Evolutionary conservation across 768 basidiomycete species (phyloP), one percentile per base, ranked within the genome.

Genomic region (Tricholomella constricta): DNA sequence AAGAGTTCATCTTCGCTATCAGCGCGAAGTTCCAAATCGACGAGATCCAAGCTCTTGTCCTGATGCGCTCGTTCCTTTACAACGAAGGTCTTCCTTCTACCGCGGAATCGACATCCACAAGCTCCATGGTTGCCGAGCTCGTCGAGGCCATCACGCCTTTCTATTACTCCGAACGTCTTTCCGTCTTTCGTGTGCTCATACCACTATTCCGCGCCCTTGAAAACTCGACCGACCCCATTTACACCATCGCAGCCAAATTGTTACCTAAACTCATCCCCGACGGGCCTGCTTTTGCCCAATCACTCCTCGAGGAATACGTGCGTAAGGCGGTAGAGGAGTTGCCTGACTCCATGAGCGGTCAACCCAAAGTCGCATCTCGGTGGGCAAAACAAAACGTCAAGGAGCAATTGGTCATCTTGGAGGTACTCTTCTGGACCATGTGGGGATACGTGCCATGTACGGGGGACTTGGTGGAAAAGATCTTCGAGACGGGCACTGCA

Each of bases 361-460:
- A 89, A 57, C 85, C 85, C 15, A 78, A 76, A 55, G 74, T 75
- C 15, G 85, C 83, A 9, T 78, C 84, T n/a, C 68, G 71, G 35
- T 88, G 85, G 82, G 86, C 81, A 34, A 89, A 88, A 71, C 86
- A 92, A 67, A 87, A 83, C 62, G 64, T 79, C 27, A 82, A 80
- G 62, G 87, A 94, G 62, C 95, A 96, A 66, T 72, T 93, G 36
- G 84, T 85, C 10, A 65, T 94, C 37, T 72, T 97, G 44, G 92
- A 97, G 59, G 82, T 95, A 29, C 75, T 97, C 40, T 98, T 97
- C 69, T 91, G 91, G 83, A 79, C 85, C 4, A 86, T 94, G 81
- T 95, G 88, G 85, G 84, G 81, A 11, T 86, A 83, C 52, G 80
- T 82, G 10, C 69, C 85, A 0, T 86, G 89, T 60, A 79, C 75